Evolutionary conservation across 78 protist genomes (phyloP).

Genomic region (Tieghemostelium lacteum): DNA sequence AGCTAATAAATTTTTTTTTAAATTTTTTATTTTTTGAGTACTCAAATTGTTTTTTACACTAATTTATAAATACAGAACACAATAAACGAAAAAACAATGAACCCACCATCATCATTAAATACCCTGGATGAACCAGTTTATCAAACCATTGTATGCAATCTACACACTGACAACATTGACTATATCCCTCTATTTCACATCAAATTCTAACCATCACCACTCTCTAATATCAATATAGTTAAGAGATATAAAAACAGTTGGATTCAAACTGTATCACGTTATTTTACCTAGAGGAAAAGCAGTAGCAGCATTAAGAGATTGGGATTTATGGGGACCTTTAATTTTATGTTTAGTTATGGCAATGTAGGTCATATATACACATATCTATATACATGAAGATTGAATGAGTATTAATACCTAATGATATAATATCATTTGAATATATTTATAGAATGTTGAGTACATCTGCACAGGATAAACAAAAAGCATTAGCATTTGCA

Average conservation of each 20-base stretch:
- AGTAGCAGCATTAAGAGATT: constrained; percentile 79
- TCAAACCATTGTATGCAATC: constrained; percentile 69
- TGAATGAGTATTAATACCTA: neutral
- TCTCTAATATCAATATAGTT: constrained; percentile 15
- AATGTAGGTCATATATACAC: constrained; percentile 25
- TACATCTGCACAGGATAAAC: constrained; percentile 55
- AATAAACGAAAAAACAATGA: too few species aligned
- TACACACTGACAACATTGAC: neutral
- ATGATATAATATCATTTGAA: neutral
- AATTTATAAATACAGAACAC: too few species aligned
- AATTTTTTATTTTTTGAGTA: too few species aligned
- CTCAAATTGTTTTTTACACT: too few species aligned
- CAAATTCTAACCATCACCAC: neutral
- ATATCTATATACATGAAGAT: neutral
- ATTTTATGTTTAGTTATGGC: constrained; percentile 89
- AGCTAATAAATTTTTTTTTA: too few species aligned
- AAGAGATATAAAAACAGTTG: constrained; percentile 79
- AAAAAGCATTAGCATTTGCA: constrained; percentile 88
- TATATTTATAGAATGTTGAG: constrained; percentile 28
- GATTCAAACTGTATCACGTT: constrained; percentile 86
- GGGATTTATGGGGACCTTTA: constrained; percentile 97
- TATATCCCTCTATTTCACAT: neutral
- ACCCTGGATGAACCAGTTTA: constrained; percentile 91
- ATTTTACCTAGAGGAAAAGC: constrained; percentile 84
- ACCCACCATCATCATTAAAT: neutral